These are phyloP conservation scores for Solanum hybrid DNA, from an alignment of 305 asterid genomes.

Conservation along the genomic window DNA sequence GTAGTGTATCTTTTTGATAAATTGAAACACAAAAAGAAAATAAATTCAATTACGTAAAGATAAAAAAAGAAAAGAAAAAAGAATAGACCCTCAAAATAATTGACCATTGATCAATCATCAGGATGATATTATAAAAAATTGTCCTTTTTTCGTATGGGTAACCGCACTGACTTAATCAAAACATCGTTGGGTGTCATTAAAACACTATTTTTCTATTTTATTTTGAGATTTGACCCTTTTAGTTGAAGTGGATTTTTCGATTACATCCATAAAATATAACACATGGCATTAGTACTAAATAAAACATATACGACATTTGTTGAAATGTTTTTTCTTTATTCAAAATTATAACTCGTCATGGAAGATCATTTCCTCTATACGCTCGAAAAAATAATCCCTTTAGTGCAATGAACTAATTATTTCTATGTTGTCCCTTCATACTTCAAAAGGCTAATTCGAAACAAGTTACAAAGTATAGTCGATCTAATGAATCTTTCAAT, in stretches of 20 bases:
- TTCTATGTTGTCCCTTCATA: not conserved
- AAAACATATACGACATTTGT: too few species aligned
- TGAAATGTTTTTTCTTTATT: too few species aligned
- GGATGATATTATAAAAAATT: not conserved
- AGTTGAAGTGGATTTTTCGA: not conserved
- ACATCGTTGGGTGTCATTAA: not conserved
- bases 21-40: too few species aligned
- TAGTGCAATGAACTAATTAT: not conserved
- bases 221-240: not conserved
- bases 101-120: not conserved
- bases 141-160: not conserved
- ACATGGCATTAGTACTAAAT: too few species aligned
- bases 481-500: not conserved
- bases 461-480: not conserved
- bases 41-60: too few species aligned
- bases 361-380: too few species aligned
- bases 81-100: too few species aligned
- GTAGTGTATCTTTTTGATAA: too few species aligned
- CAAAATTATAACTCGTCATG: too few species aligned
- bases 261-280: not conserved
- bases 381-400: too few species aligned
- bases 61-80: too few species aligned
- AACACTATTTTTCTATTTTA: not conserved
- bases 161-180: not conserved
- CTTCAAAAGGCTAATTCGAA: not conserved